Conservation (phyloP, 805 yeast species). For the Suhomyces kilbournensis region DNA sequence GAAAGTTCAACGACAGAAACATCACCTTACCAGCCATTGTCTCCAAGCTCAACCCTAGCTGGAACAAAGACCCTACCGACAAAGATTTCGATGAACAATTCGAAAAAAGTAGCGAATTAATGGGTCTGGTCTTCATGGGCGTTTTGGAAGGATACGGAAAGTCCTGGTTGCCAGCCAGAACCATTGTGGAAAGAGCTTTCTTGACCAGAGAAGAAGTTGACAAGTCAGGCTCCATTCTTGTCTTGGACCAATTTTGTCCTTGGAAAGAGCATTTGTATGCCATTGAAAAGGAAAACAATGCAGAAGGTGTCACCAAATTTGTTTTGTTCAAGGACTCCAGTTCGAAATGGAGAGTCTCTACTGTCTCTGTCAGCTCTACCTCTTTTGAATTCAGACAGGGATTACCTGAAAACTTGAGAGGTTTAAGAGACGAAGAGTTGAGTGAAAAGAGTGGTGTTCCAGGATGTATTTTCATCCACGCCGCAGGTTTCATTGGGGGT, state of each 20-base stretch:
- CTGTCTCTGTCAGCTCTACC: conserved; percentile 77
- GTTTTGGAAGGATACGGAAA: conserved; percentile 69
- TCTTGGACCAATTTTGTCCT: conserved; percentile 76
- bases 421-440: conserved; percentile 85
- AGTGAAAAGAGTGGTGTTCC: conserved; percentile 72
- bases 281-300: conserved; percentile 59
- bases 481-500: conserved; percentile 97
- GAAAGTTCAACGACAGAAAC: conserved; percentile 67
- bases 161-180: conserved; percentile 89
- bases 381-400: conserved; percentile 85
- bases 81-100: conserved; percentile 66
- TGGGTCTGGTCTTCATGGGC: conserved; percentile 77
- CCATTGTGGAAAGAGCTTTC: conserved; percentile 70
- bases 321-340: conserved; percentile 79
- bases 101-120: conserved; percentile 66
- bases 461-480: conserved; percentile 90
- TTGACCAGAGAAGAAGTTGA: conserved; percentile 58
- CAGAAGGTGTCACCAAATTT: conserved; percentile 60
- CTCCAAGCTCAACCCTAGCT: conserved; percentile 76
- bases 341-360: conserved; percentile 79
- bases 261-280: conserved; percentile 92
- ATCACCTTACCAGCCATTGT: conserved; percentile 78
- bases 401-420: conserved; percentile 90
- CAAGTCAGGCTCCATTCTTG: conserved; percentile 66
- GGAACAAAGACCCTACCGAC: conserved; percentile 71